A percentile compares a stretch with the other conserved stretches of the same genome.
phyloP scores from a whole-genome alignment of 2,329 filamentous ascomycete genomes.

The Eutypella sp. region DNA sequence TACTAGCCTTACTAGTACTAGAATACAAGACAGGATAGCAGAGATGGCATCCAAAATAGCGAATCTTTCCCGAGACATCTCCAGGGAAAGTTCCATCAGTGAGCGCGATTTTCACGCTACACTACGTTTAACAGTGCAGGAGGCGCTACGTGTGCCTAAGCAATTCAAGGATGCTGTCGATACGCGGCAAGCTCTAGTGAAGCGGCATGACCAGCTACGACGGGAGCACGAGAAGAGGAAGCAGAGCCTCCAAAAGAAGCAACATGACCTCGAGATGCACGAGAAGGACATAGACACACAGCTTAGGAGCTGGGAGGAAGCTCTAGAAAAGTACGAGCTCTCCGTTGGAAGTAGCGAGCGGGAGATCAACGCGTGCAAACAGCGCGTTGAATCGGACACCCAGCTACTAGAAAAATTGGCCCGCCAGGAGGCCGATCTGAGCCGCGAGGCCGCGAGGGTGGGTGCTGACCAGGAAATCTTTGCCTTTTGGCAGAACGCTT shows the following conservation, averaged over 20 bases:
- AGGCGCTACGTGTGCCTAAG: constrained; percentile 2
- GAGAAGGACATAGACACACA: not conserved
- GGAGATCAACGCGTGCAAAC: constrained; percentile 12
- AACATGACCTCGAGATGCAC: constrained; percentile 1
- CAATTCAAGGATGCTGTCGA: constrained; percentile 2
- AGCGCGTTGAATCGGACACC: constrained; percentile 10
- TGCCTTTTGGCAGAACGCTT: constrained; percentile 22
- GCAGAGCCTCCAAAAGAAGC: constrained; percentile 2
- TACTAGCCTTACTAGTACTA: not conserved
- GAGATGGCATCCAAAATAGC: not conserved
- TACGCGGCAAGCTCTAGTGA: constrained; percentile 1
- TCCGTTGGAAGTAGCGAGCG: constrained; percentile 8
- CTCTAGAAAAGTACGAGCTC: not conserved
- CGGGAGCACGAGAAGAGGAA: not conserved
- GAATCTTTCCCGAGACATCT: not conserved
- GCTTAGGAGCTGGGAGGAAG: not conserved
- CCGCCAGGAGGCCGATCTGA: constrained; percentile 1
- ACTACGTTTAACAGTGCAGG: not conserved
- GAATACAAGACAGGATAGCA: not conserved
- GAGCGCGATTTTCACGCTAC: constrained; percentile 1
- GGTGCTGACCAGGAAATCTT: constrained; percentile 15
- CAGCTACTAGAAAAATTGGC: constrained; percentile 5
- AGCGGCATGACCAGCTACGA: constrained; percentile 1
- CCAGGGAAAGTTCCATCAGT: not conserved
- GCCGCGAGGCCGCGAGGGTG: constrained; percentile 1